Base-by-base conservation (phyloP, 2,329 filamentous ascomycete species). In the Ceratocystis albifundus region DNA sequence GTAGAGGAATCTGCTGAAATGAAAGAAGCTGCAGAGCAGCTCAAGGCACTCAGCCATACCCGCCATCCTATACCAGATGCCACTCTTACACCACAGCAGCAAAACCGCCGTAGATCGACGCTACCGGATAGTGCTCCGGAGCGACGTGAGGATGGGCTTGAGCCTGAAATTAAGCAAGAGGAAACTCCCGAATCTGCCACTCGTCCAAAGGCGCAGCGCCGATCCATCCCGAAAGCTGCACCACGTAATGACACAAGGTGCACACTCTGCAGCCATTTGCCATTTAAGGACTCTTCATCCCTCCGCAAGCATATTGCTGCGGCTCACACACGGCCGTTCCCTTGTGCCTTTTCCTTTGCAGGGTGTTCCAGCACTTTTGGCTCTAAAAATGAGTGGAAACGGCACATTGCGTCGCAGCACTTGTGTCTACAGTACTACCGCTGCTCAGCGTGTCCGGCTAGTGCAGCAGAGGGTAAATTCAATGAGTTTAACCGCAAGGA, bases 341-440 rank as follows among this genome's bases (percentile, higher is more conserved):
- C 87, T 0, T 99, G 93, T 73, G 89, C 89, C 2, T 93, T 96
- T 73, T 85, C 87, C 0, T 87, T 87, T 71, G 95, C 93, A 50
- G 90, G 89, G 20, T 99, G 93, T 74, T 78, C 77, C 0, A 91
- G 90, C 70, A 89, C 86, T 0, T 96, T 97, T 74, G 86, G 87
- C 1, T 93, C 89, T 17, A 97, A 96, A 76, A 96, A 97, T 72
- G 93, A 97, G 75, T 99, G 93, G 93, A 97, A 97, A 75, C 84
- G 93, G 2, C 94, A 99, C 73, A 90, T 96, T 73, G 83, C 86
- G 17, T 96, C 90, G 0, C 90, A 96, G 71, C 94, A 99, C 76
- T 82, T 99, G 25, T 87, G 84, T 70, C 73, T 87, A 20, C 81
- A 82, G 62, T 87, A 82, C 70, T 87, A 87, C 71, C 80, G 84